phyloP scores from a whole-genome alignment of 2,329 filamentous ascomycete species.

The Dothideomycetes sp. region DNA sequence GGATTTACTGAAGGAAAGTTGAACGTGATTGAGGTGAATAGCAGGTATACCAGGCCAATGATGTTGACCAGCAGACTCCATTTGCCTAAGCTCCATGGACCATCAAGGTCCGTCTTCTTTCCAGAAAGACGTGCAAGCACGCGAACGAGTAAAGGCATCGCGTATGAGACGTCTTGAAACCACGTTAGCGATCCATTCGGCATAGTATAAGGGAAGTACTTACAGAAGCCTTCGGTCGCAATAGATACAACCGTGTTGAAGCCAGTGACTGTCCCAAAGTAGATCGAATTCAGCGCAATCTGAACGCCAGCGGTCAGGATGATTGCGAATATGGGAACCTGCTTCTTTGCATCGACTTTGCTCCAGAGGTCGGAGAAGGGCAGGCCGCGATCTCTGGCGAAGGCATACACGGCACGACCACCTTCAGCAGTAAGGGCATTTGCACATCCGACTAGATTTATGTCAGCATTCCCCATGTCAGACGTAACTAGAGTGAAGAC shows the following conservation, averaged over 20 bases:
- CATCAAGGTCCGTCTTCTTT: conserved; percentile 28
- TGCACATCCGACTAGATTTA: conserved; percentile 33
- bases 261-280: conserved; percentile 12
- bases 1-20: conserved; percentile 43
- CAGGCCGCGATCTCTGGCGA: conserved; percentile 41
- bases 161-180: conserved; percentile 41
- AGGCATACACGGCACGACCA: conserved; percentile 35
- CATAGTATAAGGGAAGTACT: conserved; percentile 13
- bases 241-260: conserved; percentile 34
- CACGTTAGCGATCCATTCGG: neutral
- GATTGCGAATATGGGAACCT: conserved; percentile 11
- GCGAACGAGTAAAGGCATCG: conserved; percentile 42
- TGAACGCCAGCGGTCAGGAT: conserved; percentile 9
- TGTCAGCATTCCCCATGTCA: too few species aligned
- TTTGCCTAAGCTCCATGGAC: conserved; percentile 35
- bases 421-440: conserved; percentile 38
- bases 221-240: conserved; percentile 46
- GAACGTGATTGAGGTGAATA: conserved; percentile 45
- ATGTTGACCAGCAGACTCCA: conserved; percentile 36
- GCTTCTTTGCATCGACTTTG: conserved; percentile 14
- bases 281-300: conserved; percentile 13
- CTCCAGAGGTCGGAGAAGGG: conserved; percentile 39
- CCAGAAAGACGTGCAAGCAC: conserved; percentile 34
- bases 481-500: too few species aligned
- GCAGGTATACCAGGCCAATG: conserved; percentile 39